Evolutionary conservation across 345 rosid species (phyloP), one percentile per base, ranked within the genome.

Genomic region (Pistacia integerrima): DNA sequence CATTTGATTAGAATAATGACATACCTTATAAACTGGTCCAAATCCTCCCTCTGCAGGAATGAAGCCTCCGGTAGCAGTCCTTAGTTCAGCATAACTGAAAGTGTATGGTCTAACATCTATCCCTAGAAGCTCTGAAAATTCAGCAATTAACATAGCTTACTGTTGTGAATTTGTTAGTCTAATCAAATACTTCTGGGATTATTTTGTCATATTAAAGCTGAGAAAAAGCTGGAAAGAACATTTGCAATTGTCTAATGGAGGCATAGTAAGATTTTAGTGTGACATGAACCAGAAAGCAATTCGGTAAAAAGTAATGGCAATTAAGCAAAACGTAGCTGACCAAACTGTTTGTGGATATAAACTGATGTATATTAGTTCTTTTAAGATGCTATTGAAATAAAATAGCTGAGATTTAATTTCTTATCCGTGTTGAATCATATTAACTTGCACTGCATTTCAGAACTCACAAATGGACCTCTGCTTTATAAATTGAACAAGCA

Each of bases 21-120:
- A 79, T 41, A 89, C 98, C 97, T 85, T 85, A 25, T 72, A 93
- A 67, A 91, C 91, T 1, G 97, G 90, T 75, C 98, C 94, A 74
- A 88, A 93, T 67, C 98, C 96, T 80, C 94, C 97, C 84, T 93
- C 97, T 48, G 33, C 48, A 9, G 76, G 76, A 73, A 35, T 62
- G 20, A 62, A 73, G 20, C 33, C 46, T 48, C 62, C 69, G 1
- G 76, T 73, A 49, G 76, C 48, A 12, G 46, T 49, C 49, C 52
- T 73, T 35, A 73, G 48, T 16, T 18, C 59, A 48, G 59, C 28
- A 62, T 73, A 73, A 73, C 68, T 62, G 69, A 73, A 73, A 10
- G 33, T 30, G 33, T 30, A 30, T 30, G 33, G 33, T 30, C 33
- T 30, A 30, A 2, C 33, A 30, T 30, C 33, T 30, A 30, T 30